These are phyloP conservation scores for Saccharomyces hybrid DNA, from an alignment of 1,139 yeast species.

Conservation along the genomic window DNA sequence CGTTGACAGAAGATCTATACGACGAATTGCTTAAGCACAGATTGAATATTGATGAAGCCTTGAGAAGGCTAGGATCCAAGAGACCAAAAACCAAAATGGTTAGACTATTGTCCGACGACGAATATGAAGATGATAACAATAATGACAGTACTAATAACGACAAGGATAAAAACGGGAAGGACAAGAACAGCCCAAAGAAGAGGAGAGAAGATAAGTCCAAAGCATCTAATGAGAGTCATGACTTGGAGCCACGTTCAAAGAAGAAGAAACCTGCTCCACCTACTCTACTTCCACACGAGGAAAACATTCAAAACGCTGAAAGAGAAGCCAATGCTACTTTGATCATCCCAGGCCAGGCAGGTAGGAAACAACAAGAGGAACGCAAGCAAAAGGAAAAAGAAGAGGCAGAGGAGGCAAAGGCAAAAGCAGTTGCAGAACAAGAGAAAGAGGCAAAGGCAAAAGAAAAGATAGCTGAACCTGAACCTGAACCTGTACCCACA, in stretches of 20 bases:
- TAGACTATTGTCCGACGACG: slow-evolving; percentile 23
- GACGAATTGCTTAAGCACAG: slow-evolving; percentile 43
- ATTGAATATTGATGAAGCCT: slow-evolving; percentile 55
- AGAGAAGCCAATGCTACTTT: slow-evolving; percentile 27
- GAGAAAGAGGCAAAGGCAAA: neutral
- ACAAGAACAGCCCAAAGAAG: slow-evolving; percentile 9
- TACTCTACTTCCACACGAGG: slow-evolving; percentile 26
- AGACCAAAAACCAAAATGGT: slow-evolving; percentile 29
- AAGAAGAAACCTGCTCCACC: slow-evolving; percentile 29
- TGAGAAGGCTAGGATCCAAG: slow-evolving; percentile 41
- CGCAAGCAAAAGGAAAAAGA: neutral
- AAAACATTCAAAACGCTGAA: slow-evolving; percentile 23
- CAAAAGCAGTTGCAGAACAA: neutral
- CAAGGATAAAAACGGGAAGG: neutral
- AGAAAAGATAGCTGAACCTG: neutral
- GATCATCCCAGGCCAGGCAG: slow-evolving; percentile 18
- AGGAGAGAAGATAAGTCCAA: slow-evolving; percentile 9
- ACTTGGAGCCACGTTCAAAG: slow-evolving; percentile 13
- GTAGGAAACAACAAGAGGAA: neutral
- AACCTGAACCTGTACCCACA: slow-evolving; percentile 4
- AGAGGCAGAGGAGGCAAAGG: neutral
- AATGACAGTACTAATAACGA: neutral
- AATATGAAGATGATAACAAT: slow-evolving; percentile 14
- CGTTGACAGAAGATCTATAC: slow-evolving; percentile 70
- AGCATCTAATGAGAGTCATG: slow-evolving; percentile 11